Percentiles rank a stretch among this genome's conserved stretches.
Conservation (phyloP, 129 eudicot genomes). For the Tagetes erecta region DNA sequence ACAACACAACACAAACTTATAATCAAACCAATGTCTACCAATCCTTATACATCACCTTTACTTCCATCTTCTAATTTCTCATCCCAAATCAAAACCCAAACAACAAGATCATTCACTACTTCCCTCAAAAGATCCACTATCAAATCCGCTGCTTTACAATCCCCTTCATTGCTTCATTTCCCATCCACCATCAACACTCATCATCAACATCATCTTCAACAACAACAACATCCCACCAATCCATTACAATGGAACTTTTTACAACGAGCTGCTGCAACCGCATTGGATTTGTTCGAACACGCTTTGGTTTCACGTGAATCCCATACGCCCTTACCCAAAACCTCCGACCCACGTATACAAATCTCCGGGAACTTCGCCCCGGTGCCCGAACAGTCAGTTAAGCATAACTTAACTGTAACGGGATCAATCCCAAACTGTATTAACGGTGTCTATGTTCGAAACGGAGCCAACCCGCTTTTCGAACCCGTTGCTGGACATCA, state of each 20-base stretch:
- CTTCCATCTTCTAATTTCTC: conserved; percentile 30
- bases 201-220: not conserved
- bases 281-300: conserved; percentile 57
- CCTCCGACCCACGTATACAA: conserved; percentile 55
- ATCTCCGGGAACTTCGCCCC: conserved; percentile 68
- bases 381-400: conserved; percentile 53
- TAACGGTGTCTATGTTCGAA: conserved; percentile 51
- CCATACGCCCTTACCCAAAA: conserved; percentile 56
- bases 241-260: conserved; percentile 56
- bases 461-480: conserved; percentile 58
- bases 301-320: conserved; percentile 48
- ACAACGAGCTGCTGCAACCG: conserved; percentile 55
- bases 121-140: conserved; percentile 1
- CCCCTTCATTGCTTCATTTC: conserved; percentile 51
- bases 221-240: conserved; percentile 7
- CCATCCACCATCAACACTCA: conserved; percentile 23
- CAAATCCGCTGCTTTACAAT: conserved; percentile 44
- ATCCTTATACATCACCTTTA: conserved; percentile 31
- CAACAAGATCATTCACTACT: not conserved
- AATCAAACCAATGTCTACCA: conserved; percentile 27
- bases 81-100: conserved; percentile 10
- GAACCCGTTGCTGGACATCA: conserved; percentile 62
- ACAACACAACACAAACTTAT: too few species aligned
- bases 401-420: conserved; percentile 30
- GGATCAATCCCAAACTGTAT: conserved; percentile 46